These are phyloP conservation scores for Monosporascus sp. DNA, from an alignment of 2,329 filamentous ascomycete genomes.

Conservation along the genomic window DNA sequence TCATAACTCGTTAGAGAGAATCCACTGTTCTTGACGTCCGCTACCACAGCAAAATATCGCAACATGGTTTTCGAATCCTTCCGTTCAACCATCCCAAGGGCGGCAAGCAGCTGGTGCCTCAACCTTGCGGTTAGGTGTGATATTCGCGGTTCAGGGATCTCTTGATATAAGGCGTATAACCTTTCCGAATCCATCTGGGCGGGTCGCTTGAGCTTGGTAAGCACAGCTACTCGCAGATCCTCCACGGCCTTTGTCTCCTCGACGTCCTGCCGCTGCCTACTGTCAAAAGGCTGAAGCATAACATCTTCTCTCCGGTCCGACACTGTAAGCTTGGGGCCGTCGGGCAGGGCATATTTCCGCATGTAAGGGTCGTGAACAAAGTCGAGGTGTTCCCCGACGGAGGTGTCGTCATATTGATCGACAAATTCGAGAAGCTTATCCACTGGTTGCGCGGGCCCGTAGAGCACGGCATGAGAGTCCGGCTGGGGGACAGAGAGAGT, in stretches of 20 bases:
- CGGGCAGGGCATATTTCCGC: constrained; percentile 46
- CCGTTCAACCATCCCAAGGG: constrained; percentile 58
- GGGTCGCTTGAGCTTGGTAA: constrained; percentile 36
- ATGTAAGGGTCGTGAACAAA: constrained; percentile 48
- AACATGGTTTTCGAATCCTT: constrained; percentile 60
- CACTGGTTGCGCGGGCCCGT: constrained; percentile 13
- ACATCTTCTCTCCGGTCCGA: constrained; percentile 46
- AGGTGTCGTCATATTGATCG: constrained; percentile 40
- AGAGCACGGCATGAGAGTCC: neutral
- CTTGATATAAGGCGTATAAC: constrained; percentile 44
- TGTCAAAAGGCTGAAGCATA: constrained; percentile 37
- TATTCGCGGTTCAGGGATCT: constrained; percentile 48
- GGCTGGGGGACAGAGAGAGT: constrained; percentile 1
- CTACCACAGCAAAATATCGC: constrained; percentile 75
- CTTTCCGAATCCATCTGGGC: constrained; percentile 33
- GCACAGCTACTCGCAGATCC: constrained; percentile 36
- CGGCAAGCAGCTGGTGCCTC: constrained; percentile 60
- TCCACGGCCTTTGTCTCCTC: constrained; percentile 30
- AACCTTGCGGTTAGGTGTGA: constrained; percentile 42
- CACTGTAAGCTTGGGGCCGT: constrained; percentile 42
- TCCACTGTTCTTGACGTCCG: constrained; percentile 72
- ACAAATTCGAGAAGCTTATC: constrained; percentile 49
- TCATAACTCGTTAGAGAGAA: constrained; percentile 62
- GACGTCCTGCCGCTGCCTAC: constrained; percentile 31
- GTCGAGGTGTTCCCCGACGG: constrained; percentile 48